Conservation (phyloP, 768 basidiomycete species). For the Lanmaoa pseudosensibilis region DNA sequence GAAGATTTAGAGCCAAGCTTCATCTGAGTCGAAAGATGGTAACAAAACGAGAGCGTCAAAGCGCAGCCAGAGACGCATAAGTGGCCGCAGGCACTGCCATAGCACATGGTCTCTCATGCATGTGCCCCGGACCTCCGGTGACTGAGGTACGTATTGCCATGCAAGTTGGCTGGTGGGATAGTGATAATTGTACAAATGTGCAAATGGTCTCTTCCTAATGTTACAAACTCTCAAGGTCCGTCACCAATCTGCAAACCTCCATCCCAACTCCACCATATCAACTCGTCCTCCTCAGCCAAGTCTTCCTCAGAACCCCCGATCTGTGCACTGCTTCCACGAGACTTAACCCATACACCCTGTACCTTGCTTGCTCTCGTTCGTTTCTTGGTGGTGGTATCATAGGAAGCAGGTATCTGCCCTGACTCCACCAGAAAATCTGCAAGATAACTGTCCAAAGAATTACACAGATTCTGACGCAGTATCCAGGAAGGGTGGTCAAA, state of each 20-base stretch:
- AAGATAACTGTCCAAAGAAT: conserved; percentile 38
- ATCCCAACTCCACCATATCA: conserved; percentile 56
- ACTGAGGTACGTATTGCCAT: too few species aligned
- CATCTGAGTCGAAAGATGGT: not conserved
- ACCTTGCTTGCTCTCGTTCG: conserved; percentile 30
- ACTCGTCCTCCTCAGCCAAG: conserved; percentile 42
- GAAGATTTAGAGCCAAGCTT: not conserved
- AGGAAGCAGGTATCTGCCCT: not conserved
- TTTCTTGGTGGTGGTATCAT: conserved; percentile 25
- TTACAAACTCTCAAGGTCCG: not conserved
- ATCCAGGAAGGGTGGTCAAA: conserved; percentile 49
- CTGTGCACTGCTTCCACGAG: conserved; percentile 3
- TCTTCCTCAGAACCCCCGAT: conserved; percentile 11
- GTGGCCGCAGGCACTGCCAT: too few species aligned
- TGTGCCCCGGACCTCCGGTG: too few species aligned
- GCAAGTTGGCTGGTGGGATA: not conserved
- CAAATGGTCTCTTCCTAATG: not conserved
- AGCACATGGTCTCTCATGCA: too few species aligned
- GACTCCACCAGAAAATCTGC: conserved; percentile 36
- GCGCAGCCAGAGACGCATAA: not conserved
- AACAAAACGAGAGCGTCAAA: not conserved
- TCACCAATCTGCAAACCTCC: conserved; percentile 51
- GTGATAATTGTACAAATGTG: not conserved
- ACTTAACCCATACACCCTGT: conserved; percentile 46
- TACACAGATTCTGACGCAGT: conserved; percentile 44